Evolutionary conservation across 441 rosid genomes (phyloP), one percentile per base, ranked within the genome.

Genomic region (Sinapis alba): DNA sequence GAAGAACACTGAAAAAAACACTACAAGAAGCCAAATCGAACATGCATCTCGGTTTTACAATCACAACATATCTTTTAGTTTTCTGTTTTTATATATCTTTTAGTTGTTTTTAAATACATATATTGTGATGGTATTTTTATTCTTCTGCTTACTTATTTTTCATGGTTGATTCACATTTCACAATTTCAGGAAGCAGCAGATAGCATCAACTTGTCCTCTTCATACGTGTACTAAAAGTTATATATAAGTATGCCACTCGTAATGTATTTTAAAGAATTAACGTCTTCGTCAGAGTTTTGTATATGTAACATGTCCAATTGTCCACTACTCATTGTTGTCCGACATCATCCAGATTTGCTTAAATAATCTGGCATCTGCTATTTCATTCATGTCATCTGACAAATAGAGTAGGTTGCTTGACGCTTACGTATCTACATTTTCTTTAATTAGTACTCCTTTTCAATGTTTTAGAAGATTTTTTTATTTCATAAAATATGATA

Each of bases 231-330:
- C 51, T 43, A 5, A 43, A 43, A 43, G 51, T 43, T 43, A 43
- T 43, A n/a, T 43, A 6, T 15, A 10, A 16, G 10, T 15, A 47
- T 43, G 51, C 51, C 18, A n/a, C 51, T 43, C 51, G 51, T 43
- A 18, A 43, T 43, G 5, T 43, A 5, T 43, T 43, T 43, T n/a
- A n/a, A 43, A 43, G 51, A 43, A n/a, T 47, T 47, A 47, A 15
- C 54, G 10, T 47, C 45, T 53, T 53, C 58, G 58, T 53, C 57
- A 51, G 26, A 53, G 23, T 53, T 53, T 19, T 53, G 58, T 53
- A 53, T 19, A 53, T 11, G 58, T 19, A 53, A 9, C 26, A 53
- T 53, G 24, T 19, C 13, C 58, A 53, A 19, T 20, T 53, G 26
- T 53, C 58, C 54, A 16, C 54, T 47, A 47, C 54, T 47, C 8